phyloP scores from a whole-genome alignment of 1,284 basidiomycete species.

The Rhodotorula sp. region DNA sequence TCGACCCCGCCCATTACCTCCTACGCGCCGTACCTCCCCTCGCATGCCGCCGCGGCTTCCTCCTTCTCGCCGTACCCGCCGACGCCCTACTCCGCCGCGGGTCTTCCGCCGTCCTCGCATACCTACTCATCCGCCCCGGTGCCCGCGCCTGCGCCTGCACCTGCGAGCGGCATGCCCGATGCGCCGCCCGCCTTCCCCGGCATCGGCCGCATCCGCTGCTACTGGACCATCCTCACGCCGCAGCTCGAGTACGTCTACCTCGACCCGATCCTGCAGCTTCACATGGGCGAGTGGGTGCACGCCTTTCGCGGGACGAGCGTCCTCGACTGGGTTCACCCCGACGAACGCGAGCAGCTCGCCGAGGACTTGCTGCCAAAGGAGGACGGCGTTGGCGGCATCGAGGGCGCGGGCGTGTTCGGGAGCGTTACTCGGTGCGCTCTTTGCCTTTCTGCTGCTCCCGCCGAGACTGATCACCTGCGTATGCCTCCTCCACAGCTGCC shows the following conservation, averaged over 20 bases:
- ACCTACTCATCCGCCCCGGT: neutral
- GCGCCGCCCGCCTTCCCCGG: constrained; percentile 5
- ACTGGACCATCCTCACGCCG: constrained; percentile 39
- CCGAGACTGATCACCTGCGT: neutral
- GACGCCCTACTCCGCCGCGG: neutral
- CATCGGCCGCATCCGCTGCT: constrained; percentile 36
- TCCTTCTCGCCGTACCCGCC: neutral
- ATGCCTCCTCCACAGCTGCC: constrained; percentile 50
- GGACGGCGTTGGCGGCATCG: constrained; percentile 75
- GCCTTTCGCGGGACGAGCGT: constrained; percentile 72
- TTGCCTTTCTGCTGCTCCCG: neutral
- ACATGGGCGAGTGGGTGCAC: constrained; percentile 72
- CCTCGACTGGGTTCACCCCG: constrained; percentile 84
- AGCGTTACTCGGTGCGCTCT: constrained; percentile 77
- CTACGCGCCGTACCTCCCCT: neutral
- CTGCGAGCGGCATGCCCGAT: neutral
- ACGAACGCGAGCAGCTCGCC: constrained; percentile 65
- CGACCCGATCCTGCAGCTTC: constrained; percentile 77
- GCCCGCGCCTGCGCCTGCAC: too few species aligned
- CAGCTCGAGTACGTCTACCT: constrained; percentile 77
- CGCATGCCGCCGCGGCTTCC: neutral
- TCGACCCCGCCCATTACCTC: neutral
- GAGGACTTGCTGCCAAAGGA: constrained; percentile 32
- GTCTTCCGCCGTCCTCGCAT: too few species aligned
- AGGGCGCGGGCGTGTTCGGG: constrained; percentile 79